Evolutionary conservation across 768 basidiomycete genomes (phyloP).

Genomic region (Boletus rubropictus): DNA sequence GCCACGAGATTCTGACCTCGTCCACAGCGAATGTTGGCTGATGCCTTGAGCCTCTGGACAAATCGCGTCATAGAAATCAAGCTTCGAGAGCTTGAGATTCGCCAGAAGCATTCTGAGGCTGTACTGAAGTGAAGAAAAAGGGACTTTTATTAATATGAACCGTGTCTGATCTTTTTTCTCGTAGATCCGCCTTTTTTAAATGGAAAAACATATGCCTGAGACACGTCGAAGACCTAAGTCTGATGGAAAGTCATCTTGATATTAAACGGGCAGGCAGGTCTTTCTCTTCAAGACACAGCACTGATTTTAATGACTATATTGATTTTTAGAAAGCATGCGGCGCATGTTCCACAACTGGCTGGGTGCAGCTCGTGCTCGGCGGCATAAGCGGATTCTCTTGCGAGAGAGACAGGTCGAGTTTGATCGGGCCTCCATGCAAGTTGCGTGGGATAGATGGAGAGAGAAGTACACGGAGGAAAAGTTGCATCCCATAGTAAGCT

Average conservation of each 20-base stretch:
- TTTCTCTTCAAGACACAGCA: not conserved
- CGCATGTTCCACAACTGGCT: constrained; percentile 71
- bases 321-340: constrained; percentile 52
- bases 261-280: constrained; percentile 70
- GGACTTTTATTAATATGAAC: constrained; percentile 8
- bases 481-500: constrained; percentile 58
- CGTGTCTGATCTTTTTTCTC: constrained; percentile 7
- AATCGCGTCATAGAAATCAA: constrained; percentile 70
- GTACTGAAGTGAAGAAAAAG: constrained; percentile 35
- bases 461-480: constrained; percentile 62
- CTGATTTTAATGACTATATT: not conserved
- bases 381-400: constrained; percentile 55
- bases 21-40: constrained; percentile 47
- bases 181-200: constrained; percentile 55
- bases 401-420: constrained; percentile 60
- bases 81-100: constrained; percentile 61
- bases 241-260: constrained; percentile 81
- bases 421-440: constrained; percentile 43
- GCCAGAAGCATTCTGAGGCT: constrained; percentile 39
- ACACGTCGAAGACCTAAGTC: constrained; percentile 64
- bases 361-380: constrained; percentile 49
- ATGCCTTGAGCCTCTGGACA: constrained; percentile 56
- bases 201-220: constrained; percentile 61
- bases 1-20: not conserved
- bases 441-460: constrained; percentile 76